Evolutionary conservation across 352 stramenopile species (phyloP), one percentile per base, ranked within the genome.

Genomic region (Pythium oligandrum): DNA sequence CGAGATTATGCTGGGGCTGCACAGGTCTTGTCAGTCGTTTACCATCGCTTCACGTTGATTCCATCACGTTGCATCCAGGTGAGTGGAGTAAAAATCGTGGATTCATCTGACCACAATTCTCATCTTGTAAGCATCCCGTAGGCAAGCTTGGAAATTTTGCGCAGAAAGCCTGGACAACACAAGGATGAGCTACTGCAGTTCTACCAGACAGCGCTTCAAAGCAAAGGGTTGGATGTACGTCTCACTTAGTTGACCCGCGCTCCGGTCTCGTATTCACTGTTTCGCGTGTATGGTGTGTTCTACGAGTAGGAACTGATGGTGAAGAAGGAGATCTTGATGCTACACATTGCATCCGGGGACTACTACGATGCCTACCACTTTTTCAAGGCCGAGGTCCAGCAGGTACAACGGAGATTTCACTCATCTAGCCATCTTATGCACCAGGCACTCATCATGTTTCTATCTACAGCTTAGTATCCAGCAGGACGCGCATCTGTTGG

Each of bases 301-400:
- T 26, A 26, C 17, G 17, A 26, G 17, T 26, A 26, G 17, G 17
- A 26, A 26, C 17, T 78, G 31, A 66, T 75, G 49, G 64, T 93
- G 53, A 45, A 83, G 47, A 90, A 88, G 40, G 83, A 93, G 48
- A 68, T 87, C 48, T 82, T 86, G 54, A 73, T 86, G 36, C 71
- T 90, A 39, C 67, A 90, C 59, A 63, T 93, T 17, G 54, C 75
- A 31, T 66, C 79, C 31, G 83, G 80, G 4, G 76, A 93, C 40
- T 90, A 88, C 46, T 90, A 93, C 51, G 80, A 91, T 47, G 83
- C 83, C 0, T 89, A 88, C 48, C 63, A 78, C 39, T 58, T 90
- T 8, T 93, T 83, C 53, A 83, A 90, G 62, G 73, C 86, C 46
- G 74, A 88, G 40, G 86, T 91, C 37, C 65, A 79, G 56, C 67